A percentile compares a stretch with the other conserved stretches of the same genome.
These are phyloP conservation scores for Daedaleopsis sinensis DNA, from an alignment of 768 basidiomycete species.

Conservation along the genomic window DNA sequence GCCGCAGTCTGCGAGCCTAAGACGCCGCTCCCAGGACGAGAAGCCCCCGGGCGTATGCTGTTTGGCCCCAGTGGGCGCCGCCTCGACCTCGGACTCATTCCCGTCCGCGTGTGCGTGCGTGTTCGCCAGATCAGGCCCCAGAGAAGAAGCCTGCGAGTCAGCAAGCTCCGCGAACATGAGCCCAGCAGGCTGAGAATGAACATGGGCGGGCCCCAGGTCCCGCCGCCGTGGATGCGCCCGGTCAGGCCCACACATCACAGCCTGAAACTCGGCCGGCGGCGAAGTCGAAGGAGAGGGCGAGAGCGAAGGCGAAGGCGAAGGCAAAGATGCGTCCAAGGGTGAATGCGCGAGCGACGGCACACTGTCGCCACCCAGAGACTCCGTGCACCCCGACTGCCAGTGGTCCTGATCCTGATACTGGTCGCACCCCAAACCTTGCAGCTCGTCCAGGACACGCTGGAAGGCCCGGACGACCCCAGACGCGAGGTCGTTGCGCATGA, in stretches of 20 bases:
- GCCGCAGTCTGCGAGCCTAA: not conserved
- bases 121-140: not conserved
- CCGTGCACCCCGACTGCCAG: not conserved
- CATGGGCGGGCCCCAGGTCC: not conserved
- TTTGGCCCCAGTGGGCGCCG: not conserved
- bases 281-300: not conserved
- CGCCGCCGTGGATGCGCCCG: not conserved
- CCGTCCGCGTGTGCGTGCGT: no score
- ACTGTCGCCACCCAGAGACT: not conserved
- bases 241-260: not conserved
- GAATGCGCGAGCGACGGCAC: not conserved
- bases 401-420: no score
- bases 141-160: not conserved
- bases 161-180: not conserved
- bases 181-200: not conserved
- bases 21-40: not conserved
- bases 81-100: no score
- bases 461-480: constrained; percentile 21
- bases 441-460: constrained; percentile 17
- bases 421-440: constrained; percentile 16
- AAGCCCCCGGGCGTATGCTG: not conserved
- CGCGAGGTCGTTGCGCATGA: constrained; percentile 12
- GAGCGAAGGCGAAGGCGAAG: not conserved
- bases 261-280: not conserved
- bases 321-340: not conserved